A percentile compares a stretch with the other conserved stretches of the same genome.
Conservation (phyloP, 768 basidiomycete species). For the Rhodotorula sphaerocarpa region DNA sequence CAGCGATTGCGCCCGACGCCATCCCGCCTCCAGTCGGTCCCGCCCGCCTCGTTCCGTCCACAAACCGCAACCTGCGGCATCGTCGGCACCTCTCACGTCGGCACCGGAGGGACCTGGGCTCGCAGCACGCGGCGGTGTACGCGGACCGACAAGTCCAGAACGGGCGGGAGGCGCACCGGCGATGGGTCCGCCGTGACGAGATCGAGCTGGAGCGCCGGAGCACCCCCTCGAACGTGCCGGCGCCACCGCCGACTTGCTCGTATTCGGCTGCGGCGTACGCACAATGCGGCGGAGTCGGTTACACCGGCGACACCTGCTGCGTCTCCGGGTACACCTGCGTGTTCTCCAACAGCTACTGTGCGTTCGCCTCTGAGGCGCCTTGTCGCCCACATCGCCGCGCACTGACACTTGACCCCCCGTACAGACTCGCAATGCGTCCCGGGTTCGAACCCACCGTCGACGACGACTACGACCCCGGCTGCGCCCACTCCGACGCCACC, state of each 20-base stretch:
- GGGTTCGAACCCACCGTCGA: neutral
- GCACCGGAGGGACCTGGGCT: too few relatives aligned
- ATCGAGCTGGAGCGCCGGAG: neutral
- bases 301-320: constrained; percentile 1
- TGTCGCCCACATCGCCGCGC: too few relatives aligned
- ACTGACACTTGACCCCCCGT: too few relatives aligned
- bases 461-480: neutral
- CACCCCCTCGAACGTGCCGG: neutral
- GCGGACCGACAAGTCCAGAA: neutral
- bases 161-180: neutral
- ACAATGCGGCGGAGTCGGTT: constrained; percentile 5
- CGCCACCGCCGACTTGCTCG: neutral
- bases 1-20: too few relatives aligned
- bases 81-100: too few relatives aligned
- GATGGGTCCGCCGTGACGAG: constrained; percentile 1
- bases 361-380: neutral
- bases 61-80: too few relatives aligned
- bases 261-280: neutral
- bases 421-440: constrained; percentile 7
- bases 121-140: neutral
- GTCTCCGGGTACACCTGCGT: neutral
- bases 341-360: neutral
- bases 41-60: too few relatives aligned
- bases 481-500: neutral
- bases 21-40: too few relatives aligned